Evolutionary conservation across 163 green algal species (phyloP).

Genomic region (Scenedesmus sp.): DNA sequence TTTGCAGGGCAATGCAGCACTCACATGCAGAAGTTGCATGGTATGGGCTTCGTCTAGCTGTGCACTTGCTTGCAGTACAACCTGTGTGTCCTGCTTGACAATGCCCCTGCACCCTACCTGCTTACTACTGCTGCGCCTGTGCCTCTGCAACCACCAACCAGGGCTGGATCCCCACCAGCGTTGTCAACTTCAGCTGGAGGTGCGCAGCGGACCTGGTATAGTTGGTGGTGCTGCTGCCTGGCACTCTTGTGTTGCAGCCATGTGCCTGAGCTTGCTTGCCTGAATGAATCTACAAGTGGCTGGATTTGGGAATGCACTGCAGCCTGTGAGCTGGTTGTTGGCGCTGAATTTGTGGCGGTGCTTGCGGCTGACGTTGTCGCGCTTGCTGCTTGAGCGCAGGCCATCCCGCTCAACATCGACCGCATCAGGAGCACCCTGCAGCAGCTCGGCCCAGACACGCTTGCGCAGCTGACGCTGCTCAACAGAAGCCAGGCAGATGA

Average conservation of each 20-base stretch:
- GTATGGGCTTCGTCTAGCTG: no score
- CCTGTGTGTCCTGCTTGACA: background rate
- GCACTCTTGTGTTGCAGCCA: no score
- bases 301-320: no score
- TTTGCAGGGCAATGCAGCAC: no score
- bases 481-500: background rate
- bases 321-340: no score
- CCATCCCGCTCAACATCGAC: slow-evolving; percentile 35
- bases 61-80: no score
- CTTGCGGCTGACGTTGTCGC: background rate
- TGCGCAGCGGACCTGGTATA: no score
- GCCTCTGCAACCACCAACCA: background rate
- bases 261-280: no score
- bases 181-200: slow-evolving; percentile 39
- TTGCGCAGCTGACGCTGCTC: background rate
- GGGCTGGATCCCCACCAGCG: slow-evolving; percentile 44
- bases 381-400: background rate
- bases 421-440: slow-evolving; percentile 25
- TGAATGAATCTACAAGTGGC: no score
- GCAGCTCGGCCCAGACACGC: background rate
- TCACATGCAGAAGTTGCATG: no score
- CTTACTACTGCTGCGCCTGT: background rate
- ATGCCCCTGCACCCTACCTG: background rate
- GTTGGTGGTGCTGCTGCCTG: no score
- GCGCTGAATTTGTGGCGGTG: no score